Conservation (phyloP, 2,329 filamentous ascomycete genomes). For the Hypoxylon sp. region DNA sequence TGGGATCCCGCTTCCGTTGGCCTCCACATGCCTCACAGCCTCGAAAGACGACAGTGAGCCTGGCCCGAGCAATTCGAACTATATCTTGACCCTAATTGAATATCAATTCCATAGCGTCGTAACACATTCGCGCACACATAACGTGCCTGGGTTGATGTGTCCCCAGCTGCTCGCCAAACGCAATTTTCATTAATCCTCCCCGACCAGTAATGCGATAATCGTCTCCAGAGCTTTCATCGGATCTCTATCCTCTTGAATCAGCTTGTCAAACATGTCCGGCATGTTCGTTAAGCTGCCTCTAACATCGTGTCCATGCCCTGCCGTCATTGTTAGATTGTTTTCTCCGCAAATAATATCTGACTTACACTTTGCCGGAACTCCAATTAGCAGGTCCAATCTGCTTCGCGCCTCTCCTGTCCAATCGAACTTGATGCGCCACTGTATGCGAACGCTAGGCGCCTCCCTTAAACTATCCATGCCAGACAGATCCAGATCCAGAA, state of each 20-base stretch:
- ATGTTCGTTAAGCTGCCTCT: conserved; percentile 68
- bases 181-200: conserved; percentile 49
- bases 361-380: conserved; percentile 73
- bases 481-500: conserved; percentile 59
- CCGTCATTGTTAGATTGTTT: neutral
- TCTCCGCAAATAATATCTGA: conserved; percentile 39
- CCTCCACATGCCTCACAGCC: neutral
- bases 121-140: conserved; percentile 28
- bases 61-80: conserved; percentile 1
- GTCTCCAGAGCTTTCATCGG: conserved; percentile 68
- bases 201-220: conserved; percentile 69
- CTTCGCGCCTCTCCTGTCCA: conserved; percentile 79
- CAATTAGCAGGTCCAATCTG: conserved; percentile 64
- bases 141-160: conserved; percentile 1
- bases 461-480: conserved; percentile 49
- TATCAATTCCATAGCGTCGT: conserved; percentile 6
- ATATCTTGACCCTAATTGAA: conserved; percentile 2
- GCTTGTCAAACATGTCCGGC: conserved; percentile 68
- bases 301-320: conserved; percentile 71
- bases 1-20: neutral
- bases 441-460: conserved; percentile 62
- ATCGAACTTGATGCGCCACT: conserved; percentile 75
- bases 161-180: neutral
- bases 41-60: neutral
- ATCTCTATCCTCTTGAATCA: conserved; percentile 67